Evolutionary conservation across 163 green algal species (phyloP).

Genomic region (Scenedesmus sp.): DNA sequence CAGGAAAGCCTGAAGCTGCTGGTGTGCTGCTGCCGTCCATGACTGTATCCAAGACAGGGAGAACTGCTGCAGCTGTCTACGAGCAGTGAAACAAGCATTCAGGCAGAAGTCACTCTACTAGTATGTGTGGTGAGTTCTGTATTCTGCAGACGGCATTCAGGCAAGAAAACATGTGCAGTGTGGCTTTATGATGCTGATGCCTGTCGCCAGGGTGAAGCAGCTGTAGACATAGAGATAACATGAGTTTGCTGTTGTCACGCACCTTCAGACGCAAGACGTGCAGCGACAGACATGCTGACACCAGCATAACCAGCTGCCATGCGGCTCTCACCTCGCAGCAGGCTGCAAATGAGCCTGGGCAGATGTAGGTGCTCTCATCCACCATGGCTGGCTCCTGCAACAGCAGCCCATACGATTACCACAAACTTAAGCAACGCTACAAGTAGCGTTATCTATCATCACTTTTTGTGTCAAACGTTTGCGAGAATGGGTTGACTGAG

Average conservation of each 20-base stretch:
- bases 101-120: background rate
- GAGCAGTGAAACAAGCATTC: background rate
- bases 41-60: slow-evolving; percentile 14
- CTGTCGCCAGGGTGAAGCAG: too few species aligned
- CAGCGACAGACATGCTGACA: too few species aligned
- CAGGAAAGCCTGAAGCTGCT: slow-evolving; percentile 20
- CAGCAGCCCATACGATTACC: background rate
- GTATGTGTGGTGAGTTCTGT: background rate
- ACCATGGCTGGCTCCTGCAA: slow-evolving; percentile 59
- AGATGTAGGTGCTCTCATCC: slow-evolving; percentile 82
- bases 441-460: too few species aligned
- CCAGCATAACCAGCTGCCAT: background rate
- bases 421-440: too few species aligned
- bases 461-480: too few species aligned
- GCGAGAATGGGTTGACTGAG: too few species aligned
- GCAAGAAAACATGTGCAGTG: background rate
- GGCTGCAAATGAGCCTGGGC: slow-evolving; percentile 67
- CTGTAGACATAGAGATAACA: too few species aligned
- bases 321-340: slow-evolving; percentile 56
- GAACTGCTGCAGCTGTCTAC: slow-evolving; percentile 32
- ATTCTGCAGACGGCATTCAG: background rate
- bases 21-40: background rate
- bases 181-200: background rate
- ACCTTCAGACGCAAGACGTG: too few species aligned
- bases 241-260: too few species aligned